Percentiles rank a stretch among this genome's conserved stretches.
These are phyloP conservation scores for Daldinia caldariorum DNA, from an alignment of 495 filamentous ascomycete species.

Conservation along the genomic window DNA sequence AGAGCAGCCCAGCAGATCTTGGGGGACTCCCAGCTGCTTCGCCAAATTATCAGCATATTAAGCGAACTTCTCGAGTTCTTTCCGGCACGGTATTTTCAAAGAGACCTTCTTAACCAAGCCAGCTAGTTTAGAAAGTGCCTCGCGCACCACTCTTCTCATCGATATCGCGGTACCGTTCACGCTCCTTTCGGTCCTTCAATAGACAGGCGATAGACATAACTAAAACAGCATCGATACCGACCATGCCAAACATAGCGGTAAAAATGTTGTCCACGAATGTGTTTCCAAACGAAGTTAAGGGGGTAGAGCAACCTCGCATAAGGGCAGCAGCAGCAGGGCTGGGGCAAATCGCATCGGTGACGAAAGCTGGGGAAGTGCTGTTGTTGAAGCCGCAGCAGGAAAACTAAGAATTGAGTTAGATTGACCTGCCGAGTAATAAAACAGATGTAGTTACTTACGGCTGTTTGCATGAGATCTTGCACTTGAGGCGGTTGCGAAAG, in stretches of 20 bases:
- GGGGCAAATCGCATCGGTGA: conserved; percentile 67
- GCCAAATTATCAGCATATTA: not conserved
- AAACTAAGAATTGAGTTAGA: conserved; percentile 61
- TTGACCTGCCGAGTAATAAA: not conserved
- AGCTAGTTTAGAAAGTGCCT: conserved; percentile 49
- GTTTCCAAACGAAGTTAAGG: conserved; percentile 71
- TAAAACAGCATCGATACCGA: conserved; percentile 71
- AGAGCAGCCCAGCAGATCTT: conserved; percentile 16
- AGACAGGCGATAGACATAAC: conserved; percentile 74
- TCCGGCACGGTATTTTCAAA: conserved; percentile 15
- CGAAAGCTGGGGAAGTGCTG: conserved; percentile 69
- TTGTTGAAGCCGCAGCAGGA: conserved; percentile 79
- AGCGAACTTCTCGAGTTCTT: conserved; percentile 8
- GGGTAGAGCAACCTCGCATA: conserved; percentile 69
- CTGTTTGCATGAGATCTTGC: conserved; percentile 72
- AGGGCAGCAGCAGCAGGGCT: conserved; percentile 71
- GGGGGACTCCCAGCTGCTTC: not conserved
- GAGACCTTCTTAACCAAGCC: conserved; percentile 9
- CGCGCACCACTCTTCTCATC: conserved; percentile 72
- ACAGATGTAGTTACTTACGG: conserved; percentile 55
- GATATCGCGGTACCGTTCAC: conserved; percentile 73
- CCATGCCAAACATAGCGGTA: conserved; percentile 78
- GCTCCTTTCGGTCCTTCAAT: conserved; percentile 76
- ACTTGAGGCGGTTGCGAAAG: conserved; percentile 56
- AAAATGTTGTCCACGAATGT: conserved; percentile 76